Conservation (phyloP, 176 grass and related monocot genomes). For the Aegilops longissima region DNA sequence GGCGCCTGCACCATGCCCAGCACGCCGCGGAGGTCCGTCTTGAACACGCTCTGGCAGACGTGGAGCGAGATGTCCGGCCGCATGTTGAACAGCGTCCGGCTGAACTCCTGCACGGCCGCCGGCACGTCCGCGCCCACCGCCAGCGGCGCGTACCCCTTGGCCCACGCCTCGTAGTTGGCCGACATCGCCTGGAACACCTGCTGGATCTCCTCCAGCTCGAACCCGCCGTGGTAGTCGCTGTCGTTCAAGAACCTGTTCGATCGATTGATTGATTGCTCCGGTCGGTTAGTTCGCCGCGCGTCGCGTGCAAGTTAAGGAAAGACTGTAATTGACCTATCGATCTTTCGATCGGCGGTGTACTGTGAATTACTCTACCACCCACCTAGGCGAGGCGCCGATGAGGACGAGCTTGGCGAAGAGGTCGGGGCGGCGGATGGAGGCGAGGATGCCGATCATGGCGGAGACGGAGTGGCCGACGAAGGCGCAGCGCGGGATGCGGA, state of each 20-base stretch:
- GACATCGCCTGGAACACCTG: slow-evolving; percentile 84
- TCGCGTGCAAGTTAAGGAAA: too few species aligned
- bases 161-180: slow-evolving; percentile 90
- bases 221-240: slow-evolving; percentile 81
- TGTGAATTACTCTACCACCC: not conserved
- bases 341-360: not conserved
- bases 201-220: slow-evolving; percentile 80
- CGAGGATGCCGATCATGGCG: slow-evolving; percentile 97
- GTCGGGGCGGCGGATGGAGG: slow-evolving; percentile 77
- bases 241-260: slow-evolving; percentile 79
- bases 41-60: slow-evolving; percentile 86
- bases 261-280: not conserved
- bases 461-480: slow-evolving; percentile 96
- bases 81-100: slow-evolving; percentile 99
- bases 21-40: slow-evolving; percentile 76
- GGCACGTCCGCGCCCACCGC: slow-evolving; percentile 93
- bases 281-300: not conserved
- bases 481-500: slow-evolving; percentile 70
- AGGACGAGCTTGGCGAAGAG: slow-evolving; percentile 90
- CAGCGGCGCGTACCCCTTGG: slow-evolving; percentile 84
- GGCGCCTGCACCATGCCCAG: slow-evolving; percentile 69
- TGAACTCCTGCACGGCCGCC: slow-evolving; percentile 89
- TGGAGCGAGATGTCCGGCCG: slow-evolving; percentile 91
- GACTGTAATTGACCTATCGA: not conserved
- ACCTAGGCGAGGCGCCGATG: slow-evolving; percentile 88